Conservation (phyloP, 495 filamentous ascomycete genomes). For the Sordaria brevicollis region DNA sequence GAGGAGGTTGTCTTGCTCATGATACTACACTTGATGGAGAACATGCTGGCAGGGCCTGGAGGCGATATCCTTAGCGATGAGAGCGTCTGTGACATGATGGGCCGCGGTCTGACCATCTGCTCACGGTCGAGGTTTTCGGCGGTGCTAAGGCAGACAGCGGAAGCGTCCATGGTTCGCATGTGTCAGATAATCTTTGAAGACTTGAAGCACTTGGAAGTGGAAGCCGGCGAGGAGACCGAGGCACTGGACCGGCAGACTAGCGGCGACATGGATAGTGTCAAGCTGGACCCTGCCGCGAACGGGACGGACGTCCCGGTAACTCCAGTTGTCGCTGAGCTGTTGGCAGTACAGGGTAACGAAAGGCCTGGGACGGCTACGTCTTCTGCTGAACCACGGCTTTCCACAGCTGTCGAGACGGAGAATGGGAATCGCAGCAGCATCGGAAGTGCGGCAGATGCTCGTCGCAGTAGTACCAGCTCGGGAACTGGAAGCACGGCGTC, state of each 20-base stretch:
- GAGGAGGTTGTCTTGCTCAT: constrained; percentile 91
- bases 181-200: constrained; percentile 95
- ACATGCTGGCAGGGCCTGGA: constrained; percentile 87
- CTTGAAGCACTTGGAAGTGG: constrained; percentile 72
- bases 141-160: constrained; percentile 78
- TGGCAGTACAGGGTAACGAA: constrained; percentile 27
- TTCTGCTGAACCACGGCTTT: constrained; percentile 34
- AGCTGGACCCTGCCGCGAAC: constrained; percentile 84
- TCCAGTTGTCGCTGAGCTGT: background rate
- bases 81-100: constrained; percentile 99
- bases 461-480: constrained; percentile 21
- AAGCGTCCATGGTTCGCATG: constrained; percentile 98
- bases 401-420: constrained; percentile 32
- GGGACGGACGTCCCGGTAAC: constrained; percentile 41
- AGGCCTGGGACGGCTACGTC: constrained; percentile 25
- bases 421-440: constrained; percentile 4
- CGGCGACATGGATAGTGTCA: constrained; percentile 61
- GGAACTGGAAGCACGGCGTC: constrained; percentile 32
- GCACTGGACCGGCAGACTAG: constrained; percentile 51
- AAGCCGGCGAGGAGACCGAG: constrained; percentile 49
- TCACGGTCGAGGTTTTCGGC: constrained; percentile 88
- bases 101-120: constrained; percentile 93
- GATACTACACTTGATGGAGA: constrained; percentile 96
- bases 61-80: constrained; percentile 88
- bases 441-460: constrained; percentile 9